Base-by-base conservation (phyloP, 2,329 filamentous ascomycete species). In the Ophiognomonia clavigignenti-juglandacearum region DNA sequence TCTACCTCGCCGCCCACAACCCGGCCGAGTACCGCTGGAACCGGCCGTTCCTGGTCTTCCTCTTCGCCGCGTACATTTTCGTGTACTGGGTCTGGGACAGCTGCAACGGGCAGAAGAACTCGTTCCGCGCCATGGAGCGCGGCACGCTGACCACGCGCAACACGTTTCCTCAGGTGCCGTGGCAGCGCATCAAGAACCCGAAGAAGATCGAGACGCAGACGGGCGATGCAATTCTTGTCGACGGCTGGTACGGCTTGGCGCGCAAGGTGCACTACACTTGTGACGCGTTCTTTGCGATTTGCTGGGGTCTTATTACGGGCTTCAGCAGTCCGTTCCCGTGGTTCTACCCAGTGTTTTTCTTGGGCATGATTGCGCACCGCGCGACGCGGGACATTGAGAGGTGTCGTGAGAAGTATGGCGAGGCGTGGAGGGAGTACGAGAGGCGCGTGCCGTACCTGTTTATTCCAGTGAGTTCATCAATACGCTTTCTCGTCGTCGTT, bases 321-420 rank as follows among this genome's bases (percentile, higher is more conserved):
- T 91, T 92, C 68, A 72, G 53, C 36, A 88, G 83, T 61, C 87
- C 88, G 0, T 91, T 92, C 68, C 88, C 88, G 1, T 95, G 88
- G 87, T 93, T 95, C 67, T 92, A 95, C 63, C 85, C 87, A 0
- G 65, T 86, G 29, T 95, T 95, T 72, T 95, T 95, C 64, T 72
- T 74, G 16, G 68, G 69, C 56, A 92, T 92, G 87, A 92, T 93
- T 59, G 73, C 82, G 9, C 88, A 95, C 65, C 84, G 88, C 50
- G 85, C 87, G 4, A 71, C 72, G 54, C 76, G 88, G 51, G 88
- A 95, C 61, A 87, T 91, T 51, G 74, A 85, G 63, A 75, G 83
- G 54, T 95, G 88, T 67, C 76, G 79, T 46, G 73, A 73, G 57
- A 90, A 88, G 73, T 95, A 95, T 65, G 88, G 88, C 19, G 83